Conservation (phyloP, 371 early-diverging fungal genomes). For the Mortierella sp. region DNA sequence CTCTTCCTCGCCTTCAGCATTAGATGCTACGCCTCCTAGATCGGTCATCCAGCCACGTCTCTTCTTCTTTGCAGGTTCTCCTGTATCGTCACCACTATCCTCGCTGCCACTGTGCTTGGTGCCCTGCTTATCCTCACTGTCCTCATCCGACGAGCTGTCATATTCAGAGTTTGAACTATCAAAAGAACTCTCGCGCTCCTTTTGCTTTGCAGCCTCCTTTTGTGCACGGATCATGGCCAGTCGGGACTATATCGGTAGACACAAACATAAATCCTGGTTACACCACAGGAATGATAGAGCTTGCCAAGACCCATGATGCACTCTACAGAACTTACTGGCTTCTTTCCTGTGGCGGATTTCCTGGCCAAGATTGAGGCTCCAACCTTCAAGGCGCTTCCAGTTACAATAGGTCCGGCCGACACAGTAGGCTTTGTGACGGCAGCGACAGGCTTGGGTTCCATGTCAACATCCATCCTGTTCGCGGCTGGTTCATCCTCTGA, state of each 20-base stretch:
- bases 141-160: constrained; percentile 60
- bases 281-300: too few relatives aligned
- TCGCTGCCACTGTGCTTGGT: constrained; percentile 54
- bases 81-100: constrained; percentile 28
- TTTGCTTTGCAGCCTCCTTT: constrained; percentile 59
- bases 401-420: constrained; percentile 12
- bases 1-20: constrained; percentile 31
- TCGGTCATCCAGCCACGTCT: constrained; percentile 53
- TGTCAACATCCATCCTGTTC: constrained; percentile 12
- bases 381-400: constrained; percentile 54
- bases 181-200: constrained; percentile 69
- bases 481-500: too few relatives aligned
- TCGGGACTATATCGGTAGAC: constrained; percentile 27
- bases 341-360: constrained; percentile 48
- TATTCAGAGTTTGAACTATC: constrained; percentile 76
- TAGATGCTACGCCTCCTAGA: constrained; percentile 33
- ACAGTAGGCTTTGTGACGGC: constrained; percentile 1
- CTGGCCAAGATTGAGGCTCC: constrained; percentile 45
- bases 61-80: constrained; percentile 54
- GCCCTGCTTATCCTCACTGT: constrained; percentile 33
- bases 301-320: background rate
- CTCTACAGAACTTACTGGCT: constrained; percentile 31
- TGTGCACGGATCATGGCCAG: constrained; percentile 39
- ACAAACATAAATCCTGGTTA: too few relatives aligned
- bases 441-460: constrained; percentile 36